Evolutionary conservation across 2,329 filamentous ascomycete species (phyloP).

Genomic region (Monilinia vaccinii-corymbosi): DNA sequence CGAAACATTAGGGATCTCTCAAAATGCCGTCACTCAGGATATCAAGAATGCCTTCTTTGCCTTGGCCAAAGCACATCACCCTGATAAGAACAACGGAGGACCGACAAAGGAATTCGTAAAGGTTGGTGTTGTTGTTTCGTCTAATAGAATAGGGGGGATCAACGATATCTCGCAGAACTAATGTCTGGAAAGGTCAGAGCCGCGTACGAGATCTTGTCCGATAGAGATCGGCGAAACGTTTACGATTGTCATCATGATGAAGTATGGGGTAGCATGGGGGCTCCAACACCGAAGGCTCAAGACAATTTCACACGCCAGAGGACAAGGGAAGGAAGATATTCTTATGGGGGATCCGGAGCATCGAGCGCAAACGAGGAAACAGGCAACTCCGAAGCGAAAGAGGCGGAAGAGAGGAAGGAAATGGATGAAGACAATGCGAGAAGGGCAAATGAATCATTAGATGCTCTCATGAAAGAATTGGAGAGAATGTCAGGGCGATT

Average conservation of each 20-base stretch:
- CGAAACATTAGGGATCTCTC: neutral
- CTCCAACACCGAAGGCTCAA: neutral
- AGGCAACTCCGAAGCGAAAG: neutral
- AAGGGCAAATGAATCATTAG: neutral
- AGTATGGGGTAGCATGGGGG: neutral
- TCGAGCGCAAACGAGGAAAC: neutral
- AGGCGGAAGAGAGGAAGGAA: neutral
- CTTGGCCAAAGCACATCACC: constrained; percentile 1
- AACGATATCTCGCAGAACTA: neutral
- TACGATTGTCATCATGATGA: neutral
- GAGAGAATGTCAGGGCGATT: neutral
- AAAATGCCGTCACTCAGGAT: neutral
- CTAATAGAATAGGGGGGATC: neutral
- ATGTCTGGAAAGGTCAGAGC: neutral
- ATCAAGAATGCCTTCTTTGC: constrained; percentile 5
- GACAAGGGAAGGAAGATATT: neutral
- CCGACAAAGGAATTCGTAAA: neutral
- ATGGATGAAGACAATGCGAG: neutral
- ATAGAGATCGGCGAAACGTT: neutral
- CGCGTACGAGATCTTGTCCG: neutral
- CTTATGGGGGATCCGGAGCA: neutral
- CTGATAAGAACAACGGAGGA: constrained; percentile 3
- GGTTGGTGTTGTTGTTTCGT: neutral
- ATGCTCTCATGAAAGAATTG: constrained; percentile 1
- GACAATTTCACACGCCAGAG: neutral